A percentile compares a stretch with the other conserved stretches of the same genome.
Evolutionary conservation across 2,329 filamentous ascomycete genomes (phyloP).

Genomic region (Pseudogymnoascus sp.): DNA sequence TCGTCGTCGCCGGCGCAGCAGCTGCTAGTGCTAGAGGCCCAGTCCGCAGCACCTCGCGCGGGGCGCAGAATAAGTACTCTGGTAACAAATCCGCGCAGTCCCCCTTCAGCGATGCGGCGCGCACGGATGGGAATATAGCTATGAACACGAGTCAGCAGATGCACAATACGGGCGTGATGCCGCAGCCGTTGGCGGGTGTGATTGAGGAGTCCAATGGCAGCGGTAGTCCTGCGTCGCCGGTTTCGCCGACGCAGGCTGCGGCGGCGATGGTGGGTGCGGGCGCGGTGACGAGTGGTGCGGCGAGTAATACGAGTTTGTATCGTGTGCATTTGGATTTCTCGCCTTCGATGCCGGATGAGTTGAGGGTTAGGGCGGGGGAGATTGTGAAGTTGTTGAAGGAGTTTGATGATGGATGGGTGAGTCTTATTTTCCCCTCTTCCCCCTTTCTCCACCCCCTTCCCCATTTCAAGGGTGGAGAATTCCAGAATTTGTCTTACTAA

Average conservation of each 20-base stretch:
- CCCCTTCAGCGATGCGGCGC: conserved; percentile 13
- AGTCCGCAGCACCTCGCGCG: conserved; percentile 2
- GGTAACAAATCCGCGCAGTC: background rate
- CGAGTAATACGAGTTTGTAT: conserved; percentile 57
- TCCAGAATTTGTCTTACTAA: conserved; percentile 25
- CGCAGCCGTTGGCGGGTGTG: background rate
- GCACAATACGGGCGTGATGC: background rate
- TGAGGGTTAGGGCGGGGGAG: conserved; percentile 71
- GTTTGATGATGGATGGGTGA: conserved; percentile 97
- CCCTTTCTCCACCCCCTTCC: background rate
- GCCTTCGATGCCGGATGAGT: conserved; percentile 85
- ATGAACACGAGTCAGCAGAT: background rate
- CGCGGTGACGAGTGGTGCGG: conserved; percentile 45
- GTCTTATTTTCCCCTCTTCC: conserved; percentile 30
- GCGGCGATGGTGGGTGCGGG: conserved; percentile 42
- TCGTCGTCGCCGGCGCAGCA: conserved; percentile 33
- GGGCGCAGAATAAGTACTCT: background rate
- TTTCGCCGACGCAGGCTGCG: conserved; percentile 29
- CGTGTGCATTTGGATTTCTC: conserved; percentile 91
- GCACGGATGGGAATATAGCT: conserved; percentile 8
- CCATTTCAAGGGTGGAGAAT: no score
- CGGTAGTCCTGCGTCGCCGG: background rate
- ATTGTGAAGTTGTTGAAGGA: conserved; percentile 85
- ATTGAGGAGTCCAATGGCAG: background rate
- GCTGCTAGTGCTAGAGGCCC: background rate